Evolutionary conservation across 2,329 filamentous ascomycete species (phyloP), one percentile per base, ranked within the genome.

Genomic region (Apiospora malaysiana): DNA sequence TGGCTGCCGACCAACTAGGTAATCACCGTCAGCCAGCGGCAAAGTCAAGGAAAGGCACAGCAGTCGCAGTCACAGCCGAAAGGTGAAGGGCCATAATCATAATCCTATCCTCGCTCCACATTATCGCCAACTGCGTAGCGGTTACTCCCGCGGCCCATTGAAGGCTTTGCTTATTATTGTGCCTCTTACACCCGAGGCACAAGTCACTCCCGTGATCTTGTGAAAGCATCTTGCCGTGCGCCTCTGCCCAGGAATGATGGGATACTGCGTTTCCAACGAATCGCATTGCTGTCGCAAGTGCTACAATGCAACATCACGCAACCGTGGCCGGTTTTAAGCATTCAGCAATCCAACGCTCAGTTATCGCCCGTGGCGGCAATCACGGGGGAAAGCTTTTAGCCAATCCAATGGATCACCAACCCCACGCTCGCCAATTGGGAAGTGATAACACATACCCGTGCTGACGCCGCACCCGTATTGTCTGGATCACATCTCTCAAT

Each of bases 121-220:
- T n/a, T 23, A 40, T 63, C 21, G 18, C 56, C 56, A 63, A 40
- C 32, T 63, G 56, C 56, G 56, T 40, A n/a, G 56, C 56, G 56
- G 56, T 63, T 63, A 40, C 56, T 63, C 56, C 56, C 56, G 56
- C 32, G 51, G 51, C 27, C 51, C 27, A 59, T 37, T 59, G 25
- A 59, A 37, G 51, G 25, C 51, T 59, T 59, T 59, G 51, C 51
- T 37, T 59, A 56, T 49, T 49, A 32, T 49, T 49, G 27, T 40
- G 56, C 56, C 56, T 63, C 32, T 32, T 40, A n/a, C 32, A 40
- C 32, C 56, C 56, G 32, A 40, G 56, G 32, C 7, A 63, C 56
- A 47, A 37, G 40, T 40, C 56, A 32, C 56, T n/a, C 56, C 40
- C 56, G 56, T 63, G 56, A 63, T 63, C 56, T 10, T 63, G 56